These are phyloP conservation scores for Lachancea sp. DNA, from an alignment of 805 yeast species.

Conservation along the genomic window DNA sequence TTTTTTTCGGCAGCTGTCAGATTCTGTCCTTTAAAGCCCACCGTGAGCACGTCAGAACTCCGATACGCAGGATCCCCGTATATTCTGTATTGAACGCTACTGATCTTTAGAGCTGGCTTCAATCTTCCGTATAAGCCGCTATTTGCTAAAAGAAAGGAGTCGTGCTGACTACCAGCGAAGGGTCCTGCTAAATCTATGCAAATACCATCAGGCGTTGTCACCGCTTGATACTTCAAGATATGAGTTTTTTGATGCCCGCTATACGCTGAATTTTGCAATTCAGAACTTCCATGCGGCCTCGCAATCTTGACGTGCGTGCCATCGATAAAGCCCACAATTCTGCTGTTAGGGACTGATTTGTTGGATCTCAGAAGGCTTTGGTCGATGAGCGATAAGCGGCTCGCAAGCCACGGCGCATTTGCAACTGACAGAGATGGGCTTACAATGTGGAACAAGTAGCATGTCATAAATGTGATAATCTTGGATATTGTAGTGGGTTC, in stretches of 20 bases:
- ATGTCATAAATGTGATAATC: too few relatives aligned
- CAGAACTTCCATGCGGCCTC: neutral
- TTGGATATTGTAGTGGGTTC: neutral
- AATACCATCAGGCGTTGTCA: constrained; percentile 2
- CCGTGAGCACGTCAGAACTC: neutral
- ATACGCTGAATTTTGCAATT: neutral
- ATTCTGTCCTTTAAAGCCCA: neutral
- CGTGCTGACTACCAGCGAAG: constrained; percentile 1
- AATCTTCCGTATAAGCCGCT: constrained; percentile 1
- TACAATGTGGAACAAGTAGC: neutral
- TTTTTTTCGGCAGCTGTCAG: constrained; percentile 2
- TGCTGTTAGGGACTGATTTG: too few relatives aligned
- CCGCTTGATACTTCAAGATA: constrained; percentile 1
- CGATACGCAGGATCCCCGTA: constrained; percentile 3
- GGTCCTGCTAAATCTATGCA: constrained; percentile 2
- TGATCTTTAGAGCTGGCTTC: neutral
- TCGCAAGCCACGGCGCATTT: neutral
- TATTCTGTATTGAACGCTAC: neutral
- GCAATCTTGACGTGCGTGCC: neutral
- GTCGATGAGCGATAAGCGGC: neutral
- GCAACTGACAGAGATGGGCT: neutral
- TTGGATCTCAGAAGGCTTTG: too few relatives aligned
- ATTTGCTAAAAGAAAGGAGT: constrained; percentile 1
- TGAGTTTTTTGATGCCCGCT: constrained; percentile 3
- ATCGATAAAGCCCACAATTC: too few relatives aligned